Conservation (phyloP, 176 grass and related monocot genomes). For the Guadua angustifolia region DNA sequence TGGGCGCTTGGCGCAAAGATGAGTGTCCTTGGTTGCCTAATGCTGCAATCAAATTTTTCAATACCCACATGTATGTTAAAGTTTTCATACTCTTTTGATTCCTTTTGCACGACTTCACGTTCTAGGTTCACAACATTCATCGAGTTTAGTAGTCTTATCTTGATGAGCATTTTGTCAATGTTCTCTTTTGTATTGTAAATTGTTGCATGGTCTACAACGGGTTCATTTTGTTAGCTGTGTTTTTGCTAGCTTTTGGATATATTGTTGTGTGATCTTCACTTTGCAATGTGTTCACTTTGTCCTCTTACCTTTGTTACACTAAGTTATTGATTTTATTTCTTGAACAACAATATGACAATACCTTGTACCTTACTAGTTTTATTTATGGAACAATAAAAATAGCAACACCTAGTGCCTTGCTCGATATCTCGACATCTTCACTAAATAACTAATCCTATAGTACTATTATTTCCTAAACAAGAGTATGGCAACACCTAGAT, state of each 20-base stretch:
- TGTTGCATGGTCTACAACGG: slow-evolving; percentile 6
- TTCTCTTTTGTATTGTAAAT: background rate
- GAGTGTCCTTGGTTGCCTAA: slow-evolving; percentile 88
- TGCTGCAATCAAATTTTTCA: slow-evolving; percentile 88
- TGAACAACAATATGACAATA: too few relatives aligned
- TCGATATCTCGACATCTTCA: slow-evolving; percentile 23
- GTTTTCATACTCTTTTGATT: slow-evolving; percentile 9
- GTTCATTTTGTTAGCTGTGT: background rate
- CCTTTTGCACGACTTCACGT: background rate
- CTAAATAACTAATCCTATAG: slow-evolving; percentile 21
- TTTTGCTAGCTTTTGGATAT: slow-evolving; percentile 25
- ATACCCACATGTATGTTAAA: slow-evolving; percentile 70
- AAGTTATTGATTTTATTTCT: too few relatives aligned
- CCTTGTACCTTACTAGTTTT: slow-evolving; percentile 34
- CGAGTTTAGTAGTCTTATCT: slow-evolving; percentile 7
- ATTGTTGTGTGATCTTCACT: background rate
- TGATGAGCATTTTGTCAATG: slow-evolving; percentile 4
- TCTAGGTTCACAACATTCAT: slow-evolving; percentile 19
- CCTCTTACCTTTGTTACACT: slow-evolving; percentile 24
- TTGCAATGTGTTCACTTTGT: slow-evolving; percentile 1
- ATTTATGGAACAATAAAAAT: slow-evolving; percentile 30
- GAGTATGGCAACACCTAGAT: slow-evolving; percentile 11
- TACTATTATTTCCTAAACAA: slow-evolving; percentile 12
- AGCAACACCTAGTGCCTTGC: background rate
- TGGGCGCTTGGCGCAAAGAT: slow-evolving; percentile 73